phyloP scores from a whole-genome alignment of 331 rosid species.

The Saraca asoca region DNA sequence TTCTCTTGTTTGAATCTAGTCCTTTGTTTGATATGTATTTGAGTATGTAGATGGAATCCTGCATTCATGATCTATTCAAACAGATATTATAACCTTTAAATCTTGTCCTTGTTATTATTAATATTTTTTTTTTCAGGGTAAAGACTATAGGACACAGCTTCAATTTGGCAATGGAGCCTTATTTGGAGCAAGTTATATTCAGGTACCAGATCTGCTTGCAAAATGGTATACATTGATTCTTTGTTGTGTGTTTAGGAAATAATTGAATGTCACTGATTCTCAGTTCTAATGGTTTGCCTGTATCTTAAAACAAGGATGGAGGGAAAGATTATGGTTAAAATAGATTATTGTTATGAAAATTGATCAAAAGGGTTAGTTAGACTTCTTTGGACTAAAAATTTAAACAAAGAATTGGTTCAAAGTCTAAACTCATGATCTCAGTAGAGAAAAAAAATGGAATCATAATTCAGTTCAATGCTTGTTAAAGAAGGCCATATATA shows the following conservation, averaged over 20 bases:
- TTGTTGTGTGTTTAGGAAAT: not conserved
- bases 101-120: conserved; percentile 10
- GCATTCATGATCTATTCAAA: not conserved
- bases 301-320: not conserved
- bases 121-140: conserved; percentile 58
- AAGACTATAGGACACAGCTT: conserved; percentile 81
- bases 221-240: conserved; percentile 4
- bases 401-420: not conserved
- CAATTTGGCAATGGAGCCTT: conserved; percentile 93
- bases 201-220: conserved; percentile 50
- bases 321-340: not conserved
- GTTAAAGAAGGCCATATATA: no score
- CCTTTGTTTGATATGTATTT: not conserved
- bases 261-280: not conserved
- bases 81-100: not conserved
- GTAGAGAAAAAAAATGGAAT: no score
- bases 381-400: not conserved
- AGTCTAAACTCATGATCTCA: not conserved
- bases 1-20: conserved; percentile 1
- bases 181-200: conserved; percentile 94
- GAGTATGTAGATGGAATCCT: conserved; percentile 6
- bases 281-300: not conserved
- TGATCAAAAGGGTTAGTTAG: not conserved
- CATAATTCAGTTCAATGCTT: no score
- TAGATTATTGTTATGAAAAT: not conserved